These are phyloP conservation scores for Sporothrix pseudoabietina DNA, from an alignment of 2,329 filamentous ascomycete species.

Conservation along the genomic window DNA sequence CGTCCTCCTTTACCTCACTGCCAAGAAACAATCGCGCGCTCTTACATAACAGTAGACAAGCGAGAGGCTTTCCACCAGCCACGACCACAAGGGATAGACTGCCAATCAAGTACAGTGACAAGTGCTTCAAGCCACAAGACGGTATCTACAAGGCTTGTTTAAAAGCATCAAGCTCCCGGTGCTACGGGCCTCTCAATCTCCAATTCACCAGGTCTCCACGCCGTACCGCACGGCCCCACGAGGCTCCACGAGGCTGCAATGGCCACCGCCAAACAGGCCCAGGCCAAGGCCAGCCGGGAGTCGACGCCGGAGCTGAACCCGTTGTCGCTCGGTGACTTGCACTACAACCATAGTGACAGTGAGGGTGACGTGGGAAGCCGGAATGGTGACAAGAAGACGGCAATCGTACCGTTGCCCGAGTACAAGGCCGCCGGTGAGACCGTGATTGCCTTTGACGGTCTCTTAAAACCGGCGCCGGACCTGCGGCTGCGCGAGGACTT, in stretches of 20 bases:
- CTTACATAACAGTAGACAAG: slow-evolving; percentile 2
- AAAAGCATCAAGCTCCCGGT: background rate
- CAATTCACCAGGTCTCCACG: background rate
- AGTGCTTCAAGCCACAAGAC: background rate
- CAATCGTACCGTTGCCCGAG: slow-evolving; percentile 60
- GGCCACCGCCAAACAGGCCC: background rate
- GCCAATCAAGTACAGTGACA: background rate
- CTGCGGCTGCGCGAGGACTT: slow-evolving; percentile 84
- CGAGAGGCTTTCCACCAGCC: background rate
- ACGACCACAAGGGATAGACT: background rate
- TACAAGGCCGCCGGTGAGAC: slow-evolving; percentile 59
- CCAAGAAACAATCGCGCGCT: slow-evolving; percentile 9
- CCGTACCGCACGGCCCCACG: background rate
- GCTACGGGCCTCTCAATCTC: background rate
- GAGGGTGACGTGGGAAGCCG: slow-evolving; percentile 34
- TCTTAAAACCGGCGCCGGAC: slow-evolving; percentile 60
- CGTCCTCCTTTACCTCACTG: background rate
- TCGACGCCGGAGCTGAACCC: slow-evolving; percentile 55
- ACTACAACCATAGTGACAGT: slow-evolving; percentile 35
- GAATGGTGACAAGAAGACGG: slow-evolving; percentile 15
- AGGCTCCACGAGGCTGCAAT: slow-evolving; percentile 10
- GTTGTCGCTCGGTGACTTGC: slow-evolving; percentile 45
- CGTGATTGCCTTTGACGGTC: slow-evolving; percentile 68
- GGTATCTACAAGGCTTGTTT: background rate
- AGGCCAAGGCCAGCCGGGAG: slow-evolving; percentile 36